phyloP scores from a whole-genome alignment of 371 early-diverging fungal species.

The Actinomortierella ambigua region DNA sequence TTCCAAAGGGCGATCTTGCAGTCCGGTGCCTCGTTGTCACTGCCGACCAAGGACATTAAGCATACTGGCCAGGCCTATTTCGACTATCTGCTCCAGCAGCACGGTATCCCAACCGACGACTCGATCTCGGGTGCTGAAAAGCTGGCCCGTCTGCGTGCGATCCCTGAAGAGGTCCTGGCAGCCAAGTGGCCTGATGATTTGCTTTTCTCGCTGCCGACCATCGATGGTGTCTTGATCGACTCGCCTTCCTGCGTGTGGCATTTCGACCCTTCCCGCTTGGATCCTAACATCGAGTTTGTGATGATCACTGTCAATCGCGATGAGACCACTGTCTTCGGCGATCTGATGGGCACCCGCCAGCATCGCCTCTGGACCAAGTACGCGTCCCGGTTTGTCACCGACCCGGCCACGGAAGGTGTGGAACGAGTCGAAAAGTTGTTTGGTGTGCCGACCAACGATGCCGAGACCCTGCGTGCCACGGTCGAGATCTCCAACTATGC shows the following conservation, averaged over 20 bases:
- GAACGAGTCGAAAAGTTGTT: no score
- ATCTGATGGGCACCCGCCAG: no score
- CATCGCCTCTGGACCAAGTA: no score
- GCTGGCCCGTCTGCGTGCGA: conserved; percentile 12
- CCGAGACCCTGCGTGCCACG: no score
- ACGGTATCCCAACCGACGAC: conserved; percentile 17
- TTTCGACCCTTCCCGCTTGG: conserved; percentile 22
- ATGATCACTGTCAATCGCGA: conserved; percentile 40
- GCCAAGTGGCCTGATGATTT: no score
- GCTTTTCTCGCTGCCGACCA: conserved; percentile 12
- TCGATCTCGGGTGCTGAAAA: conserved; percentile 13
- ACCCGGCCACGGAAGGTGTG: no score
- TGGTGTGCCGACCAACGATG: no score
- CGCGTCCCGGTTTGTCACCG: no score
- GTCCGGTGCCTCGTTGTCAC: conserved; percentile 16
- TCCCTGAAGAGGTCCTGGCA: conserved; percentile 10
- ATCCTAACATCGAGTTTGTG: conserved; percentile 21
- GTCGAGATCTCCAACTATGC: no score
- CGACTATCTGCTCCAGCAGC: conserved; percentile 10
- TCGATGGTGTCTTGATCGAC: conserved; percentile 31
- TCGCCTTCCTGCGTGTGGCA: conserved; percentile 24
- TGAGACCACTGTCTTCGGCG: conserved; percentile 2
- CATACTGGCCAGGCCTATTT: conserved; percentile 14
- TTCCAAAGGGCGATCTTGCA: conserved; percentile 41
- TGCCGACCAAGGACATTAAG: conserved; percentile 12